phyloP scores from a whole-genome alignment of 768 basidiomycete genomes.

The Tylopilus plumbeoviolaceoides region DNA sequence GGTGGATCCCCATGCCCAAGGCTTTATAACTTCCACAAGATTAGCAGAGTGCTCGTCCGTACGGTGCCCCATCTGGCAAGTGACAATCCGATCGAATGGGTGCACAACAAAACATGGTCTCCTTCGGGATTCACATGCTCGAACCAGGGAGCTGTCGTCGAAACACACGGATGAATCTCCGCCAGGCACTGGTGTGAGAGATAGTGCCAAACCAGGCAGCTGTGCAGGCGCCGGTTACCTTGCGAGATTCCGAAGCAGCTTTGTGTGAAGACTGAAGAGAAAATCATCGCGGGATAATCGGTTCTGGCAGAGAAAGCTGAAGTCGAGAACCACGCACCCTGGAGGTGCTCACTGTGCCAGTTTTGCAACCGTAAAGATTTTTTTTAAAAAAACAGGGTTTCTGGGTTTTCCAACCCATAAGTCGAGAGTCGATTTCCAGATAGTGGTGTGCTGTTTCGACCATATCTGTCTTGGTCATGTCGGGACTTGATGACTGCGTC shows the following conservation, averaged over 20 bases:
- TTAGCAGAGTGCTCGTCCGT: no score
- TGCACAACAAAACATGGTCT: no score
- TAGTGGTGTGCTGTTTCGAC: neutral
- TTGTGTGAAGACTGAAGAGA: neutral
- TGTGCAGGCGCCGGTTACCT: constrained; percentile 15
- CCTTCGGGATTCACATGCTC: no score
- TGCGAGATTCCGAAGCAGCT: neutral
- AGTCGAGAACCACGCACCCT: neutral
- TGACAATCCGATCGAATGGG: no score
- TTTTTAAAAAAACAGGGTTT: no score
- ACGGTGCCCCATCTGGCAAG: no score
- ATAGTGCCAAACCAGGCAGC: constrained; percentile 2
- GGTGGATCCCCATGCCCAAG: no score
- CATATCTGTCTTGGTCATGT: neutral
- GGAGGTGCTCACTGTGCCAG: neutral
- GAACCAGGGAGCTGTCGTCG: no score
- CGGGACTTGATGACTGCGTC: neutral
- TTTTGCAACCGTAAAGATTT: no score
- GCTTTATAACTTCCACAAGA: no score
- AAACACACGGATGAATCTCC: neutral
- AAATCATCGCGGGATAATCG: constrained; percentile 3
- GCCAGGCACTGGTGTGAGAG: neutral
- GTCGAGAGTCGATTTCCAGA: neutral
- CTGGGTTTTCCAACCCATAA: neutral
- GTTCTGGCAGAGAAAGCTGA: neutral